Conservation (phyloP, 208 protist species). For the Zelonia costaricensis region DNA sequence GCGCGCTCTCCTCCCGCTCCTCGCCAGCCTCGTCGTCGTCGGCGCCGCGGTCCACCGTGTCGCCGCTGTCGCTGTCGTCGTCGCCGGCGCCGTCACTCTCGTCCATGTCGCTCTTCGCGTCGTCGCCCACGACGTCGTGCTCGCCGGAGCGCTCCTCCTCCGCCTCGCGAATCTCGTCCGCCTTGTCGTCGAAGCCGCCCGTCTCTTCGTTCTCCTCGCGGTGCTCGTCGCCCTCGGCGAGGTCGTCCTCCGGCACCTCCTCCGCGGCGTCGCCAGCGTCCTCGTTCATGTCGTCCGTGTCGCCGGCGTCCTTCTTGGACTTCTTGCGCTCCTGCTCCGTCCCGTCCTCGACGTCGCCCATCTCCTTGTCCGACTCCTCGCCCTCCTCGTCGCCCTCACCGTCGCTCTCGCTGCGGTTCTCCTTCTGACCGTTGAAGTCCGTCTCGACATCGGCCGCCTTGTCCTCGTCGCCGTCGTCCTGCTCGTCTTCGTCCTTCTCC, state of each 20-base stretch:
- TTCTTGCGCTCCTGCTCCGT: conserved; percentile 86
- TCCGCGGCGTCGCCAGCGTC: conserved; percentile 73
- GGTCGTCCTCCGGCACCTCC: conserved; percentile 85
- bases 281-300: conserved; percentile 73
- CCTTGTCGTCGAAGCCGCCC: conserved; percentile 84
- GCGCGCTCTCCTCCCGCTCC: conserved; percentile 50
- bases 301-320: conserved; percentile 69
- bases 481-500: conserved; percentile 54
- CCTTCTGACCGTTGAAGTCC: conserved; percentile 85
- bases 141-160: conserved; percentile 69
- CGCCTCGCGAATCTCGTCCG: conserved; percentile 77
- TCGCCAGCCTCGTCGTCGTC: conserved; percentile 61
- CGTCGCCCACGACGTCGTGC: conserved; percentile 77
- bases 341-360: conserved; percentile 89
- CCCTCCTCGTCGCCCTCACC: conserved; percentile 74
- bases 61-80: conserved; percentile 31
- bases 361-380: conserved; percentile 77
- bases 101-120: conserved; percentile 42
- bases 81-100: conserved; percentile 40
- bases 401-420: conserved; percentile 74
- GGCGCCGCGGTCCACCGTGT: conserved; percentile 48
- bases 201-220: conserved; percentile 71
- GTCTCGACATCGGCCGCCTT: conserved; percentile 89
- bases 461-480: conserved; percentile 89
- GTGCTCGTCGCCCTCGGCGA: conserved; percentile 50